These are phyloP conservation scores for Tetracladium maxilliforme DNA, from an alignment of 2,329 filamentous ascomycete genomes.

Conservation along the genomic window DNA sequence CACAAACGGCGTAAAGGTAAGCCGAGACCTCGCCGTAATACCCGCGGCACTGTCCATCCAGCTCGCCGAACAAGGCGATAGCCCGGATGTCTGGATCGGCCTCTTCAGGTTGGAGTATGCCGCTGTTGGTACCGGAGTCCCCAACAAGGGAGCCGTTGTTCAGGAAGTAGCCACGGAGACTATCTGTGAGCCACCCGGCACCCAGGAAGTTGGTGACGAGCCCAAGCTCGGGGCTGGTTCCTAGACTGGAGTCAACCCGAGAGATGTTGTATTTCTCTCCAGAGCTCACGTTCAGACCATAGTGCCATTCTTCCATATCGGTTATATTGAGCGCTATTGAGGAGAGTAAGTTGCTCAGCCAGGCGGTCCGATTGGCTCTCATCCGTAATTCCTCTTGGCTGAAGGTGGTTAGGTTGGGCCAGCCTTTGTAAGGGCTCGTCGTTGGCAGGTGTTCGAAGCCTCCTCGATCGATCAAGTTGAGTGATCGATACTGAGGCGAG, in stretches of 20 bases:
- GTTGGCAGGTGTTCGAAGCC: constrained; percentile 23
- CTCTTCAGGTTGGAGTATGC: neutral
- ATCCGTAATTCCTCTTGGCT: neutral
- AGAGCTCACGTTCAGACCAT: too few relatives aligned
- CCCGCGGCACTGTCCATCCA: constrained; percentile 9
- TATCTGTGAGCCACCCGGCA: constrained; percentile 1
- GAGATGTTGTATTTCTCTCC: too few relatives aligned
- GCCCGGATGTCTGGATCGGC: constrained; percentile 1
- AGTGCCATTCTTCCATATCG: too few relatives aligned
- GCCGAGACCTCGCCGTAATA: constrained; percentile 24
- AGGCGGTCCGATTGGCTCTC: too few relatives aligned
- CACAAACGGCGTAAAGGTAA: constrained; percentile 22
- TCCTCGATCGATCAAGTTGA: constrained; percentile 23
- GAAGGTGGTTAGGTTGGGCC: constrained; percentile 15
- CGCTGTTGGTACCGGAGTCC: constrained; percentile 13
- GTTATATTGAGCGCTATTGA: too few relatives aligned
- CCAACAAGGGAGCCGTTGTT: constrained; percentile 9
- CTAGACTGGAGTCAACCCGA: too few relatives aligned
- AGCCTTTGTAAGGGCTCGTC: constrained; percentile 15
- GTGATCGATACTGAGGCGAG: constrained; percentile 5
- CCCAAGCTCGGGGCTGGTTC: too few relatives aligned
- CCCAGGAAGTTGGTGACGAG: too few relatives aligned
- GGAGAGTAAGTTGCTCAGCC: too few relatives aligned
- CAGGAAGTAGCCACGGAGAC: constrained; percentile 15
- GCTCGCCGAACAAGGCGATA: constrained; percentile 3